Base-by-base conservation (phyloP, 495 filamentous ascomycete species). In the Daldinia childiae region DNA sequence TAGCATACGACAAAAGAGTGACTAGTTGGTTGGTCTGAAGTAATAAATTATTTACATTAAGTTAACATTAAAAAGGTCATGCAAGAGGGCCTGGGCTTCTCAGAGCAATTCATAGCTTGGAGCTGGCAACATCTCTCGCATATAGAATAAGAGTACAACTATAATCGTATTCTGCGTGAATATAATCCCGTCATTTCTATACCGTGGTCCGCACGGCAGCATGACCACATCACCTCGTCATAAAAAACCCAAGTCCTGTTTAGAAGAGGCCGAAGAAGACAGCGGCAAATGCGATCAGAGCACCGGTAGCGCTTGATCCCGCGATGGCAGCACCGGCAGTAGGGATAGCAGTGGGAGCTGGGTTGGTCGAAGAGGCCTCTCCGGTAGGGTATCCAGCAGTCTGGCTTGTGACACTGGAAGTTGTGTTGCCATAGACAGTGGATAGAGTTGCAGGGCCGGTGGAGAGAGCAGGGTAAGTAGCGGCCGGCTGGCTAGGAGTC, bases 241-340 rank as follows among this genome's bases (percentile, higher is more conserved):
- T 41, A 0, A n/a, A 58, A 41, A 24, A 36, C 15, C 24, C 14
- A 24, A 19, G 15, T 12, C 11, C 12, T 9, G 41, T 41, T 72
- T 76, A 77, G 56, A 77, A 70, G 19, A 74, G 64, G 38, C 68
- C 76, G 21, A 76, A 26, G 68, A 58, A 74, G 43, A 76, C 48
- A 48, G 74, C 76, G 5, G 68, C 76, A 30, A 71, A 63, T 8
- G 63, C 74, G 3, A 66, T 59, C 14, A 76, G 19, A 39, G 56
- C 68, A 51, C 76, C 76, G 2, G 71, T 66, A 29, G 73, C 68
- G 45, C 73, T 56, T 19, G 64, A 54, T 24, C 71, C 71, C 11
- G 74, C 48, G 43, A 57, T 32, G 26, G 68, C 30, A 14, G 73
- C 76, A 48, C 74, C 71, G 24, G 68, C 76, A 4, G 74, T 76